phyloP scores from a whole-genome alignment of 495 filamentous ascomycete genomes.

The Chaetomium cochliodes region DNA sequence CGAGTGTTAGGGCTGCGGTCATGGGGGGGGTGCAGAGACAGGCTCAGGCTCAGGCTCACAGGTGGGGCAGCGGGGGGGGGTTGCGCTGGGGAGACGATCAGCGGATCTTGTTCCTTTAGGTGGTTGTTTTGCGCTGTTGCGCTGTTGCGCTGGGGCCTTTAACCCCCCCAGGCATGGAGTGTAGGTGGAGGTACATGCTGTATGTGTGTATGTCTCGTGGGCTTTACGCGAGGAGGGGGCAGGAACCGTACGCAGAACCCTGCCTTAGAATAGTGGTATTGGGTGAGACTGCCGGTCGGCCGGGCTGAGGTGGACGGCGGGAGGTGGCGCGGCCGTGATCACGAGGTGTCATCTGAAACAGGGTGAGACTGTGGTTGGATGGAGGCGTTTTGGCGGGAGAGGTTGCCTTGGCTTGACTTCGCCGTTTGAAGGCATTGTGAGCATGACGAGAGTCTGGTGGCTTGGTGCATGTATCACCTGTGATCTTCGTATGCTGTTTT shows the following conservation, averaged over 20 bases:
- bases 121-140: too few relatives aligned
- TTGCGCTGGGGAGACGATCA: neutral
- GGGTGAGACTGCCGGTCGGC: too few relatives aligned
- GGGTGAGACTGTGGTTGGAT: neutral
- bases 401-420: neutral
- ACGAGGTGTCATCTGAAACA: constrained; percentile 17
- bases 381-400: neutral
- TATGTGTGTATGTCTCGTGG: too few relatives aligned
- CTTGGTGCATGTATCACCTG: too few relatives aligned
- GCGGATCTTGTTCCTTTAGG: neutral
- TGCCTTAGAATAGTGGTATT: too few relatives aligned
- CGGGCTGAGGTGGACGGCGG: neutral
- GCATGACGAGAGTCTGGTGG: neutral
- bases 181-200: too few relatives aligned
- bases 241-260: too few relatives aligned
- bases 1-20: neutral
- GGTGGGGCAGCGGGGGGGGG: neutral
- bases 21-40: neutral
- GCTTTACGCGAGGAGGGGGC: too few relatives aligned
- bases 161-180: too few relatives aligned
- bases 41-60: too few relatives aligned
- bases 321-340: constrained; percentile 7
- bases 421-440: neutral
- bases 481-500: too few relatives aligned
- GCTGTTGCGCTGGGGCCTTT: too few relatives aligned